These are phyloP conservation scores for Didymella pomorum DNA, from an alignment of 2,329 filamentous ascomycete genomes.

Conservation along the genomic window DNA sequence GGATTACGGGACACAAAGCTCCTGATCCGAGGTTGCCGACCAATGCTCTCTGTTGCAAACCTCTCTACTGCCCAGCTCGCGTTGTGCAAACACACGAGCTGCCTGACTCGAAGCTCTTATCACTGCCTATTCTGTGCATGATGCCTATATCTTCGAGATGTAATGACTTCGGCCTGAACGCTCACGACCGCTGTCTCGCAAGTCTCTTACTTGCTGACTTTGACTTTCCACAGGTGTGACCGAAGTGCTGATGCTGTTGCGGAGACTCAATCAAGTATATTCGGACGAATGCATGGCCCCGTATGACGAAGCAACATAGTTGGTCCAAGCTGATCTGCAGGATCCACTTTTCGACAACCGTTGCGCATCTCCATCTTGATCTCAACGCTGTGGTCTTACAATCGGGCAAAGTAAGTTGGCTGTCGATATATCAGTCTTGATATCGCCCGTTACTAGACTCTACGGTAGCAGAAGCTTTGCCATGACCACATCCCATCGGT, in stretches of 20 bases:
- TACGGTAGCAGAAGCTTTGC: neutral
- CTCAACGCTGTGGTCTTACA: neutral
- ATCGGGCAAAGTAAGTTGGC: neutral
- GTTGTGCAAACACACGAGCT: slow-evolving; percentile 13
- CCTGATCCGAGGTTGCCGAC: slow-evolving; percentile 32
- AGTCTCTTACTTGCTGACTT: slow-evolving; percentile 5
- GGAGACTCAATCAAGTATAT: slow-evolving; percentile 3
- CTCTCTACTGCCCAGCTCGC: slow-evolving; percentile 11
- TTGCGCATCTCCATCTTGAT: slow-evolving; percentile 4
- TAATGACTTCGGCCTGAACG: neutral
- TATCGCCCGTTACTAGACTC: neutral
- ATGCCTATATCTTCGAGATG: neutral
- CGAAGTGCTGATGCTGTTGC: slow-evolving; percentile 12
- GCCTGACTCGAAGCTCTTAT: neutral
- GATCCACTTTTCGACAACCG: slow-evolving; percentile 6
- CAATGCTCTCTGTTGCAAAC: slow-evolving; percentile 10
- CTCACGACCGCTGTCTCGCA: neutral
- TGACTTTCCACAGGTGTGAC: neutral
- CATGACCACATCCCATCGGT: slow-evolving; percentile 19
- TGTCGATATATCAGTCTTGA: neutral
- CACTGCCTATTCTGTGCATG: neutral
- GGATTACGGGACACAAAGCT: slow-evolving; percentile 24
- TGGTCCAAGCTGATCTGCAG: slow-evolving; percentile 19
- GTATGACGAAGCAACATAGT: slow-evolving; percentile 16
- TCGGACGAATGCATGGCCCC: slow-evolving; percentile 14